Conservation (phyloP, 2,329 filamentous ascomycete genomes). For the Alternaria gaisen region DNA sequence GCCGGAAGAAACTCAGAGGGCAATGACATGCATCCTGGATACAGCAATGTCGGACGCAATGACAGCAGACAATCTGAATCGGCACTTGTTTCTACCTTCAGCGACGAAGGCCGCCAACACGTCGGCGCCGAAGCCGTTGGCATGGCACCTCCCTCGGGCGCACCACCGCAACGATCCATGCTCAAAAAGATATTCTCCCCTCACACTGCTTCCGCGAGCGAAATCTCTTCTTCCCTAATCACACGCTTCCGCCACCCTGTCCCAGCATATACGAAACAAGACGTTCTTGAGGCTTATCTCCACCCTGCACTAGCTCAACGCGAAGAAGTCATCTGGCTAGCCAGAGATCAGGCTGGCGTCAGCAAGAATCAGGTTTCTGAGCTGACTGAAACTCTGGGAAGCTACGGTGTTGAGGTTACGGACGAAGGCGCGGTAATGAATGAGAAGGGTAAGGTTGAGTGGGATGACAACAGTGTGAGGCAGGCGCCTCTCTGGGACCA, state of each 20-base stretch:
- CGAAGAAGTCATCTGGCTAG: constrained; percentile 23
- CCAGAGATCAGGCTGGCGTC: constrained; percentile 53
- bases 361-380: constrained; percentile 53
- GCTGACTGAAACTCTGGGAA: constrained; percentile 43
- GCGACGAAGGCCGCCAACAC: not conserved
- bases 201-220: constrained; percentile 15
- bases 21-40: constrained; percentile 1
- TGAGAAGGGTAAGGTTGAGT: constrained; percentile 56
- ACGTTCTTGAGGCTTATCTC: constrained; percentile 25
- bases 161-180: constrained; percentile 2
- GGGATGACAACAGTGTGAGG: constrained; percentile 34
- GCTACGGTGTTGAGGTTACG: constrained; percentile 51
- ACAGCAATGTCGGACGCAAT: not conserved
- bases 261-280: constrained; percentile 18
- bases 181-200: constrained; percentile 16
- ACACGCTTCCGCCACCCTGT: constrained; percentile 18
- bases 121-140: constrained; percentile 4
- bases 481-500: constrained; percentile 14
- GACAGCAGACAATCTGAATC: not conserved
- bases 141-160: constrained; percentile 5
- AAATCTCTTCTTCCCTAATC: constrained; percentile 19
- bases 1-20: constrained; percentile 32
- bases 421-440: constrained; percentile 57
- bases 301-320: constrained; percentile 22
- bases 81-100: constrained; percentile 10